Percentiles rank a stretch among this genome's conserved stretches.
phyloP scores from a whole-genome alignment of 257 asterid species.

The Gentiana straminea region DNA sequence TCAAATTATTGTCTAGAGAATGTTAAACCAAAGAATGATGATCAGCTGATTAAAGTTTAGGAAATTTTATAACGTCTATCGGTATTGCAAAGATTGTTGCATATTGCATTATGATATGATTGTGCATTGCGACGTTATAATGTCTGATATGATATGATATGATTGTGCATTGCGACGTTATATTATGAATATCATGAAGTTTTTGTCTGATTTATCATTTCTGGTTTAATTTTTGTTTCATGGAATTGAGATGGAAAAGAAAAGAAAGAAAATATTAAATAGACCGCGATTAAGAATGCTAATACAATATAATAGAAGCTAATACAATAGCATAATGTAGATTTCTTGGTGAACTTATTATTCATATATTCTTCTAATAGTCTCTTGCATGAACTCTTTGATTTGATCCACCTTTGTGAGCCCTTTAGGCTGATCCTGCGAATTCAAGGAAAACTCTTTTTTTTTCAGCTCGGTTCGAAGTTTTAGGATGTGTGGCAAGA shows the following conservation, averaged over 20 bases:
- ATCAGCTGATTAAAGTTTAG: slow-evolving; percentile 13
- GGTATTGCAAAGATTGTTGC: no score
- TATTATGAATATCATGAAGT: no score
- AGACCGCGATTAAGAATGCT: no score
- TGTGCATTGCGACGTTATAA: no score
- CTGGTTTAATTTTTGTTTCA: no score
- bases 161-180: no score
- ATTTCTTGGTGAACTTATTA: no score
- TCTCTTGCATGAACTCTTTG: slow-evolving; percentile 32
- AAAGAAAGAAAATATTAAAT: no score
- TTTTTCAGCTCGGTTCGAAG: not conserved
- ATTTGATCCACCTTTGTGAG: slow-evolving; percentile 30
- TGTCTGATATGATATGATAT: not conserved
- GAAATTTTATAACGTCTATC: slow-evolving; percentile 5
- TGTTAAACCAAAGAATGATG: slow-evolving; percentile 8
- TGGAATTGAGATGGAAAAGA: no score
- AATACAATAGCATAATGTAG: no score
- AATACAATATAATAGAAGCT: no score
- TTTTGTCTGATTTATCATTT: no score
- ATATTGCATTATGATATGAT: not conserved
- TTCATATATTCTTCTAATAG: slow-evolving; percentile 30
- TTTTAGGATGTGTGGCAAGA: not conserved
- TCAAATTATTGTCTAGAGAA: slow-evolving; percentile 13
- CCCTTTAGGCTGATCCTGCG: slow-evolving; percentile 40
- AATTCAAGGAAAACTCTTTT: not conserved